These are phyloP conservation scores for Alternaria brassicae DNA, from an alignment of 2,329 filamentous ascomycete species.

Conservation along the genomic window DNA sequence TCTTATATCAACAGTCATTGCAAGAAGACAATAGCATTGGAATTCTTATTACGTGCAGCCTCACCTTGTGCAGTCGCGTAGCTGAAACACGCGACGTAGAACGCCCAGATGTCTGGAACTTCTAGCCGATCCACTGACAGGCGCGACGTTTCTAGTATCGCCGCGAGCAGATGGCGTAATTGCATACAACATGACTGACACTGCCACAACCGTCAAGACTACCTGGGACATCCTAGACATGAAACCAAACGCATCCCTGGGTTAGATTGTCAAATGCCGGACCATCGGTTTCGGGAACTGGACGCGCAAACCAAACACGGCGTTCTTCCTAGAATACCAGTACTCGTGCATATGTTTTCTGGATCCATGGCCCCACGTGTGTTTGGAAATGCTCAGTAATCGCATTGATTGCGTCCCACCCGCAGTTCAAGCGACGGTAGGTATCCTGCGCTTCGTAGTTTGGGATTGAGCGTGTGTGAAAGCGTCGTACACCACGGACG, in stretches of 20 bases:
- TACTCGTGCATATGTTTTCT: not conserved
- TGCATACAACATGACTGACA: not conserved
- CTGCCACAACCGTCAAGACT: slow-evolving; percentile 3
- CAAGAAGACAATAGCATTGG: not conserved
- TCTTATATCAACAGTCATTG: not conserved
- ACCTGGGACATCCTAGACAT: not conserved
- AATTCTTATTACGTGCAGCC: not conserved
- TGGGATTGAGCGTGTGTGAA: slow-evolving; percentile 11
- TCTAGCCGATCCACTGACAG: not conserved
- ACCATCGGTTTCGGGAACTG: not conserved
- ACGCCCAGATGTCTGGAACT: not conserved
- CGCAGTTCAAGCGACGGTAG: not conserved
- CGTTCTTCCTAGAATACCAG: not conserved
- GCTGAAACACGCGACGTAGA: not conserved
- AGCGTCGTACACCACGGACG: not conserved
- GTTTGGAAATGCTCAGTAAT: not conserved
- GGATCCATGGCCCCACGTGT: not conserved
- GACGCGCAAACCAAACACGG: not conserved
- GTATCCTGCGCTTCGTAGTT: slow-evolving; percentile 12
- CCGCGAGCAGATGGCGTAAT: not conserved
- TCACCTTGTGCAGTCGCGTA: not conserved
- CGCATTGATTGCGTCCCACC: not conserved
- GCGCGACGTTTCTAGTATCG: not conserved
- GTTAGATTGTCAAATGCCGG: not conserved
- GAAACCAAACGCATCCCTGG: slow-evolving; percentile 3